Conservation (phyloP, 164 flowering plant genomes). For the Berberis vulgaris region DNA sequence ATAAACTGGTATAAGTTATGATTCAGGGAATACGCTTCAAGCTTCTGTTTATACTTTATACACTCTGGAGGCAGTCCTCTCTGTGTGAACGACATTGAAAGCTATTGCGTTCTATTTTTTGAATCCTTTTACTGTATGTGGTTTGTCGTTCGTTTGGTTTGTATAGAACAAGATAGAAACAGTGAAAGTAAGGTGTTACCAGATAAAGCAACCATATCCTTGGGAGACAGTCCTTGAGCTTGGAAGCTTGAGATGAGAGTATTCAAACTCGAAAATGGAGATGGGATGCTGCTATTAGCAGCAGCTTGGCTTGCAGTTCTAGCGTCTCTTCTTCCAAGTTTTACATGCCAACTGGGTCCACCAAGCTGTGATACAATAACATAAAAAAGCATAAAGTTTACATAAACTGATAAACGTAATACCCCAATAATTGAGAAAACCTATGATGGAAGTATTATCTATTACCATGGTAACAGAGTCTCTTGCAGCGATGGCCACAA, state of each 20-base stretch:
- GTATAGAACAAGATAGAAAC: no score
- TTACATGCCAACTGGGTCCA: constrained; percentile 38
- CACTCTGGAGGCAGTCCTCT: no score
- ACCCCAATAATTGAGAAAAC: no score
- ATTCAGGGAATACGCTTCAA: no score
- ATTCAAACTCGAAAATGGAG: constrained; percentile 27
- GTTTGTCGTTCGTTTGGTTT: no score
- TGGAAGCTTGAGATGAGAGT: constrained; percentile 26
- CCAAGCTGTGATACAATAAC: constrained; percentile 23
- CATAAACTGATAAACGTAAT: no score
- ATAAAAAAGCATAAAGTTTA: background rate
- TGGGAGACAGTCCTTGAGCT: constrained; percentile 30
- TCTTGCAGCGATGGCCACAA: background rate
- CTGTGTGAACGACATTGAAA: background rate
- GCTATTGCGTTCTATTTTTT: background rate
- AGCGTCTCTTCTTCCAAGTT: constrained; percentile 41
- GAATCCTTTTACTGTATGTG: no score
- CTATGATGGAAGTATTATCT: no score
- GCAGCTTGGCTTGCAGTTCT: constrained; percentile 32
- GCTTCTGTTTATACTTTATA: no score
- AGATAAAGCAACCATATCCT: constrained; percentile 43
- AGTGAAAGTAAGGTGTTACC: constrained; percentile 12
- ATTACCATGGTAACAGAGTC: background rate
- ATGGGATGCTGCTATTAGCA: constrained; percentile 38
- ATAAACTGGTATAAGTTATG: no score